These are phyloP conservation scores for Ambrosia artemisiifolia DNA, from an alignment of 129 eudicot genomes.

Conservation along the genomic window DNA sequence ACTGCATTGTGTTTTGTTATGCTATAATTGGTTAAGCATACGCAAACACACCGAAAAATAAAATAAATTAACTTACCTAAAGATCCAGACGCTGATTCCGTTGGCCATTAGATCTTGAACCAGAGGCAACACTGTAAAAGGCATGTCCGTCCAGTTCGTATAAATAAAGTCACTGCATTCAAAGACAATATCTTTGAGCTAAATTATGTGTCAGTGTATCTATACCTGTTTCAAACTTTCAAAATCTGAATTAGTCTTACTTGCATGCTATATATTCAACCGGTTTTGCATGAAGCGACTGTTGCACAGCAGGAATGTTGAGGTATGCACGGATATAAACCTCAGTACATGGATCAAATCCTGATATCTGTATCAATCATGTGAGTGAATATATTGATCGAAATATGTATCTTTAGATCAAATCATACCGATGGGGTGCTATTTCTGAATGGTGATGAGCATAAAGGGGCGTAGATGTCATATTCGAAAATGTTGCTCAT, in stretches of 20 bases:
- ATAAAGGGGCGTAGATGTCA: conserved; percentile 52
- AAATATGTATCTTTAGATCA: background rate
- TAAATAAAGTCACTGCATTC: background rate
- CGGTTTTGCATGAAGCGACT: conserved; percentile 52
- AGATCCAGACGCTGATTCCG: conserved; percentile 58
- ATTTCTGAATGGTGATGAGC: conserved; percentile 19
- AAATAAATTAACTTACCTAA: conserved; percentile 27
- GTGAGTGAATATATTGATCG: background rate
- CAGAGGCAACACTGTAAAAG: conserved; percentile 43
- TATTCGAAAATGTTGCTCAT: conserved; percentile 28
- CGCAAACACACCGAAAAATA: background rate
- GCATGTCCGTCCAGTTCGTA: conserved; percentile 26
- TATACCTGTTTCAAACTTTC: background rate
- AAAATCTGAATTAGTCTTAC: too few relatives aligned
- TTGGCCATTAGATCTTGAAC: conserved; percentile 44
- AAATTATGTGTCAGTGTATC: background rate
- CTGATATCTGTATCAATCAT: conserved; percentile 32
- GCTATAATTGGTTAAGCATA: background rate
- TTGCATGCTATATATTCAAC: conserved; percentile 43
- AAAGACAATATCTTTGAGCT: background rate
- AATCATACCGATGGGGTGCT: conserved; percentile 31
- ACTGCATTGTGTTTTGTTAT: conserved; percentile 24
- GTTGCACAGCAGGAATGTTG: conserved; percentile 51
- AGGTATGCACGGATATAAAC: conserved; percentile 34
- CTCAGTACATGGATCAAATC: conserved; percentile 54